Percentiles rank a stretch among this genome's conserved stretches.
Evolutionary conservation across 768 basidiomycete species (phyloP).

Genomic region (Scleroderma bovista): DNA sequence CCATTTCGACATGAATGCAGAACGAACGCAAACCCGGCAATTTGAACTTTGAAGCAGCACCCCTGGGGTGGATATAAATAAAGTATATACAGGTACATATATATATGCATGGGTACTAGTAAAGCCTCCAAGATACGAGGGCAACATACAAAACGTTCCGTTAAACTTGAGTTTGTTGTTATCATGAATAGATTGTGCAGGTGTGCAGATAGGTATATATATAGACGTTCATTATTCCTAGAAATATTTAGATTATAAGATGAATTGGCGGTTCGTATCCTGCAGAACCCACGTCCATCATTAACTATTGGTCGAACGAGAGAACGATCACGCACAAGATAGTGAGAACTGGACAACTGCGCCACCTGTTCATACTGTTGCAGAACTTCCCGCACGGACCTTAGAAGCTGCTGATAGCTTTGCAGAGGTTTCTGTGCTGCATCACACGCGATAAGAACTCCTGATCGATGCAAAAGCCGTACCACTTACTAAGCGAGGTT

Average conservation of each 20-base stretch:
- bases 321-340: slow-evolving; percentile 39
- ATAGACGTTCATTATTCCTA: no score
- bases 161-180: no score
- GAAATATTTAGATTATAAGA: slow-evolving; percentile 17
- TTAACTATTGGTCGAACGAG: not conserved
- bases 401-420: slow-evolving; percentile 60
- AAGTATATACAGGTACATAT: no score
- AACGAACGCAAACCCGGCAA: no score
- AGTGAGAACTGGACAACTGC: slow-evolving; percentile 70
- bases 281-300: slow-evolving; percentile 1
- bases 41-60: no score
- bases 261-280: slow-evolving; percentile 27
- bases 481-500: slow-evolving; percentile 37
- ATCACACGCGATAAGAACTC: slow-evolving; percentile 1
- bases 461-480: not conserved
- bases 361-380: slow-evolving; percentile 64
- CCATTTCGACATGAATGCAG: no score
- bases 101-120: no score
- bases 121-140: no score
- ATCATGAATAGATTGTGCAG: no score
- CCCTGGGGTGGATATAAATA: no score
- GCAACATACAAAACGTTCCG: no score
- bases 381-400: slow-evolving; percentile 53
- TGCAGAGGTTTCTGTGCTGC: slow-evolving; percentile 48
- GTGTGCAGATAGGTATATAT: no score